Percentiles rank a stretch among this genome's conserved stretches.
Evolutionary conservation across 2,329 filamentous ascomycete genomes (phyloP).

Genomic region (Pseudogymnoascus verrucosus): DNA sequence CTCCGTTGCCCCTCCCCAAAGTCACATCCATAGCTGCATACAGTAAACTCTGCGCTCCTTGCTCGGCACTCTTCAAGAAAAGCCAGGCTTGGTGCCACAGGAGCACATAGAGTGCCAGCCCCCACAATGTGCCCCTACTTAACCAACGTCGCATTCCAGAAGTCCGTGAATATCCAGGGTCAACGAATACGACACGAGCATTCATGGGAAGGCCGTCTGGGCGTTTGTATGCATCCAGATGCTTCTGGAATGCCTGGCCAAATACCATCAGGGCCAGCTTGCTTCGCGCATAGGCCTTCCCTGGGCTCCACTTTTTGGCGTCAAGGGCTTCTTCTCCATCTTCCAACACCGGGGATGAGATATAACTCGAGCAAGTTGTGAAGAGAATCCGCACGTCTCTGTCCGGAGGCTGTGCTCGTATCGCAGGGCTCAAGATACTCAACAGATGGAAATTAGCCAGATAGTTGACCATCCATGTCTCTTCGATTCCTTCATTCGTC

Average conservation of each 20-base stretch:
- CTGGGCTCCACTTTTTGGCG: slow-evolving; percentile 46
- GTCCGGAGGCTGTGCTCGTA: slow-evolving; percentile 86
- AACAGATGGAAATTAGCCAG: slow-evolving; percentile 92
- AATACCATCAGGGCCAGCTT: slow-evolving; percentile 83
- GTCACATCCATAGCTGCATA: slow-evolving; percentile 76
- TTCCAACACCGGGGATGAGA: slow-evolving; percentile 61
- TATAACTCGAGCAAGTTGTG: slow-evolving; percentile 80
- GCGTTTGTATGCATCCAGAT: slow-evolving; percentile 73
- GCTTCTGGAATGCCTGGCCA: slow-evolving; percentile 84
- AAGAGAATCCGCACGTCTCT: slow-evolving; percentile 86
- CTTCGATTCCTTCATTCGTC: slow-evolving; percentile 75
- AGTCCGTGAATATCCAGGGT: slow-evolving; percentile 78
- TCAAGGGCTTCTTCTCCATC: slow-evolving; percentile 36
- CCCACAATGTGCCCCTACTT: slow-evolving; percentile 73
- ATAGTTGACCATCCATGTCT: slow-evolving; percentile 92
- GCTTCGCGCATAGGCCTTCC: slow-evolving; percentile 54
- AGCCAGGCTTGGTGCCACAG: slow-evolving; percentile 81
- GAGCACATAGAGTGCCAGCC: slow-evolving; percentile 66
- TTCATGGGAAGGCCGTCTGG: slow-evolving; percentile 79
- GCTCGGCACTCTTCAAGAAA: slow-evolving; percentile 72
- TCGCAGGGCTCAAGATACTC: slow-evolving; percentile 80
- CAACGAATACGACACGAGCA: slow-evolving; percentile 74
- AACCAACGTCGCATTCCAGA: slow-evolving; percentile 84
- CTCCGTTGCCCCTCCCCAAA: slow-evolving; percentile 57
- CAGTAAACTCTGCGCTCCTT: slow-evolving; percentile 81